Conservation (phyloP, 345 rosid species). For the Sonneratia caseolaris region DNA sequence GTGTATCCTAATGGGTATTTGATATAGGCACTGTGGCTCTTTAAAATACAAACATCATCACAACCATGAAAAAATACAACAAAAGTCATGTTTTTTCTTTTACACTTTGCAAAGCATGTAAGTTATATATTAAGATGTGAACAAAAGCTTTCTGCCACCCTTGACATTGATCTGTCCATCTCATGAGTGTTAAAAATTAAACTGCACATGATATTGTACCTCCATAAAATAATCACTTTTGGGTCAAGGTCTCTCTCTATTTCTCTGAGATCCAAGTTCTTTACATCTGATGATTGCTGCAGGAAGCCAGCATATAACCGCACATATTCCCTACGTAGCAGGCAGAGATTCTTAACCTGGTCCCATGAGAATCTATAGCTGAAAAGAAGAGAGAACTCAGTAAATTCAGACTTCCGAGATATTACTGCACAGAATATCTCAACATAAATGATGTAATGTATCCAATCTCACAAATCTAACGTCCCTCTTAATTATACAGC, state of each 20-base stretch:
- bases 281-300: conserved; percentile 50
- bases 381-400: conserved; percentile 18
- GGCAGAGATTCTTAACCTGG: conserved; percentile 60
- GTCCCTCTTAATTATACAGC: neutral
- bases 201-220: conserved; percentile 28
- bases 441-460: neutral
- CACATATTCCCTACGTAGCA: conserved; percentile 79
- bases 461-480: neutral
- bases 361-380: conserved; percentile 93
- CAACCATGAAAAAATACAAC: neutral
- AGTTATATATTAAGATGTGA: neutral
- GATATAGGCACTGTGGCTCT: neutral
- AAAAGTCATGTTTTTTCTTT: neutral
- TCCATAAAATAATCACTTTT: conserved; percentile 94
- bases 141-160: neutral
- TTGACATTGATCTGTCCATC: neutral
- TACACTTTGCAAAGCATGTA: neutral
- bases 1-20: neutral
- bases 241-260: conserved; percentile 88
- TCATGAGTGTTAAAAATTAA: neutral
- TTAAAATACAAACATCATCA: neutral
- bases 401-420: conserved; percentile 8
- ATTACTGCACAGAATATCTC: neutral
- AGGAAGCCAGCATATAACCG: conserved; percentile 70
- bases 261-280: conserved; percentile 59